These are phyloP conservation scores for Umbelopsis vinacea DNA, from an alignment of 192 early-diverging fungal genomes.

Conservation along the genomic window DNA sequence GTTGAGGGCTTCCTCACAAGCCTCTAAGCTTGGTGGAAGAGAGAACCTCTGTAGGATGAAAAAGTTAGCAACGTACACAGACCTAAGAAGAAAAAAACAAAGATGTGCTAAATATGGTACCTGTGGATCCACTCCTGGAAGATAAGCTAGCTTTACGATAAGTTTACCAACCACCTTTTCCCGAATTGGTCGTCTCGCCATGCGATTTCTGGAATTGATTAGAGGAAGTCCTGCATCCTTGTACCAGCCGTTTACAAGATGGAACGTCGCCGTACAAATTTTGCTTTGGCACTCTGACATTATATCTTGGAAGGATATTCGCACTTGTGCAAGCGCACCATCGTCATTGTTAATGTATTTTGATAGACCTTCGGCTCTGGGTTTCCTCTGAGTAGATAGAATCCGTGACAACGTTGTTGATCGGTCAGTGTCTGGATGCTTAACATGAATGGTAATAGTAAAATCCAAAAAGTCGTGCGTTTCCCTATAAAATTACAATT, in stretches of 20 bases:
- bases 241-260: slow-evolving; percentile 36
- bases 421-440: neutral
- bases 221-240: neutral
- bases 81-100: neutral
- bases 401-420: slow-evolving; percentile 7
- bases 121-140: slow-evolving; percentile 22
- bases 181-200: neutral
- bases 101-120: neutral
- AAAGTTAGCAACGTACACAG: neutral
- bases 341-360: slow-evolving; percentile 29
- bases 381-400: slow-evolving; percentile 9
- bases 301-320: slow-evolving; percentile 23
- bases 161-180: slow-evolving; percentile 38
- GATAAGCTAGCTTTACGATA: slow-evolving; percentile 24
- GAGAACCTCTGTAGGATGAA: neutral
- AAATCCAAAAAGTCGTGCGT: slow-evolving; percentile 19
- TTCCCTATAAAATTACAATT: neutral
- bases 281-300: slow-evolving; percentile 21
- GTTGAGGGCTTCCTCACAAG: slow-evolving; percentile 33
- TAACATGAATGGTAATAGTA: slow-evolving; percentile 15
- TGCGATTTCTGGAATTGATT: slow-evolving; percentile 2
- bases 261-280: slow-evolving; percentile 31
- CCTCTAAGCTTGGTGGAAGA: slow-evolving; percentile 30
- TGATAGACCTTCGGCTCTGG: slow-evolving; percentile 16
- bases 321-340: slow-evolving; percentile 29